Evolutionary conservation across 140 eudicot genomes (phyloP).

Genomic region (Oenanthe javanica): DNA sequence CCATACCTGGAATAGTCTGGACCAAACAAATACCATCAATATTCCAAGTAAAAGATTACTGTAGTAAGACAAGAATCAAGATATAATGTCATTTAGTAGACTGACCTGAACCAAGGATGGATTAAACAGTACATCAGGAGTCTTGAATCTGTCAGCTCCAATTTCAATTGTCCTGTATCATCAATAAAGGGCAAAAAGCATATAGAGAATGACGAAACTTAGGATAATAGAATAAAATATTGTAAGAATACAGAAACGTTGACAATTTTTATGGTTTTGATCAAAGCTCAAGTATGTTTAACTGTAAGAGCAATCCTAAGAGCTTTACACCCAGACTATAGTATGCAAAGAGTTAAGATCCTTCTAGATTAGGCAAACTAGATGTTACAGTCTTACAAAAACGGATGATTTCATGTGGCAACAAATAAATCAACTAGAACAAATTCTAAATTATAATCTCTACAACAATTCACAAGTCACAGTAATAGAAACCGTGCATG

Average conservation of each 20-base stretch:
- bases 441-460: not conserved
- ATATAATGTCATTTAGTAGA: constrained; percentile 9
- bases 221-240: not conserved
- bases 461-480: not conserved
- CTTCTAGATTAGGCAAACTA: not conserved
- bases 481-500: not conserved
- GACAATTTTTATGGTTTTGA: not conserved
- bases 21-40: not conserved
- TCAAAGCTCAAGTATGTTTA: not conserved
- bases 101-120: constrained; percentile 85
- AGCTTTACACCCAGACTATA: not conserved
- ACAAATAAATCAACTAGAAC: not conserved
- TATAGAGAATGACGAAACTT: not conserved
- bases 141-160: constrained; percentile 96
- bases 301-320: not conserved
- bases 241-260: not conserved
- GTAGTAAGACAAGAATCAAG: not conserved
- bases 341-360: not conserved
- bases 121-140: constrained; percentile 88
- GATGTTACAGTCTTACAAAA: not conserved
- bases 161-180: constrained; percentile 78
- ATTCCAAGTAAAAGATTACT: constrained; percentile 4
- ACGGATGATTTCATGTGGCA: not conserved
- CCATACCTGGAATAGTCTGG: constrained; percentile 98
- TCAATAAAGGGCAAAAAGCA: constrained; percentile 4